Base-by-base conservation (phyloP, 805 yeast species). In the Schizosaccharomyces osmophilus region DNA sequence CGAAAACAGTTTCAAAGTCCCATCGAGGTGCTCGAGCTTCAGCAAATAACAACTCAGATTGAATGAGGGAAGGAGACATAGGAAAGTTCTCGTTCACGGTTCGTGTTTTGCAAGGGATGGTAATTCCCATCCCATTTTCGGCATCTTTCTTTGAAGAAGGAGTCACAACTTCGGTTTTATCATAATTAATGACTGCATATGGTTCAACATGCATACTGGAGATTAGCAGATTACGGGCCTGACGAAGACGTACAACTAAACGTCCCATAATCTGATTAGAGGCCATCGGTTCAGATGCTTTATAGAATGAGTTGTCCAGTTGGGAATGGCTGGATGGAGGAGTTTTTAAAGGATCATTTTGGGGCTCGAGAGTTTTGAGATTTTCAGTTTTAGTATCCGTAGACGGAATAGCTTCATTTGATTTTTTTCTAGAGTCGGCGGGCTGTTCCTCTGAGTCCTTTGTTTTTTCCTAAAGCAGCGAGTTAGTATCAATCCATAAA, bases 1-100 rank as follows among this genome's bases (percentile, higher is more conserved):
- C 98, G 69, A 93, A 90, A 13, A 82, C 81, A 15, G 97, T 90
- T 69, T 87, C 87, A 71, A 89, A 95, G 69, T 86, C 85, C 95
- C 97, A 90, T 41, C 79, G 75, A 17, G 96, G 95, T 69, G 31
- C 22, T 17, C 57, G 57, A 17, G 26, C 31, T 17, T 22, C 57
- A 24, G 57, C 31, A 5, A 24, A 24, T 29, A 29, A 11, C n/a
- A 51, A 13, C 13, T 51, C 57, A 13, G 57, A 51, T 6, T 51
- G 57, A 1, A 51, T 13, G 9, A 17, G 36, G 6, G 57, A 24
- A 29, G 31, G 26, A 22, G 57, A 51, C 9, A 17, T 17, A 11
- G 31, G 32, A 26, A 17, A 17, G 22, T 32, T 48, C 22, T 42
- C 59, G 60, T 29, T 63, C 45, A 31, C 62, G 61, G 51, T 64